Base-by-base conservation (phyloP, 257 asterid species). In the Solanum tarapatanum region DNA sequence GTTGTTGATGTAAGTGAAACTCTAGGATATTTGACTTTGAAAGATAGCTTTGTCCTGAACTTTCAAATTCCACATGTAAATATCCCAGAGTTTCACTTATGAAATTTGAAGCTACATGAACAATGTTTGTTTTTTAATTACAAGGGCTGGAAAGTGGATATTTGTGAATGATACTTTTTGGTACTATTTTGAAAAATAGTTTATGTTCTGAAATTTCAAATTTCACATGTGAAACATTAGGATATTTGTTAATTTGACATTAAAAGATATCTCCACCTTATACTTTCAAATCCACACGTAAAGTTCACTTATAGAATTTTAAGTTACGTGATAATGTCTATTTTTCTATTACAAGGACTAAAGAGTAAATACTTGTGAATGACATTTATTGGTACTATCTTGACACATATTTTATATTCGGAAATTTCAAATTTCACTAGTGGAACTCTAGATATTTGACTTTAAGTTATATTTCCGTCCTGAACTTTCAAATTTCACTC, bases 11-110 rank as follows among this genome's bases (percentile, higher is more conserved):
- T 41, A 55, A 55, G 64, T 55, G n/a, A 55, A 17, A 55, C n/a
- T 55, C 24, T 55, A 6, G 2, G 0, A 55, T 19, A 55, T 17
- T 19, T 55, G 0, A 55, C 5, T 21, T 58, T 3, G 1, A 3
- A 58, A 19, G 24, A 58, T 19, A 58, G 1, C 66, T 58, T 19
- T 1, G 11, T 19, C 26, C 0, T 21, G 5, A 0, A 58, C 66
- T 1, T 58, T 21, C 0, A 21, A 58, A 58, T 58, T 58, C 24
- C 2, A 21, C 5, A 58, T 21, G 11, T 21, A 58, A 58, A 58
- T 58, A 58, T 58, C 66, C 1, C 5, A 3, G 2, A 19, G 24
- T 19, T 19, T 58, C 26, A 21, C 11, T 58, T 58, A 1, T 21
- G 2, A 8, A 58, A 19, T 7, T 58, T 58, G 12, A 58, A 55